These are phyloP conservation scores for Blastosporella zonata DNA, from an alignment of 1,284 basidiomycete genomes.

Conservation along the genomic window DNA sequence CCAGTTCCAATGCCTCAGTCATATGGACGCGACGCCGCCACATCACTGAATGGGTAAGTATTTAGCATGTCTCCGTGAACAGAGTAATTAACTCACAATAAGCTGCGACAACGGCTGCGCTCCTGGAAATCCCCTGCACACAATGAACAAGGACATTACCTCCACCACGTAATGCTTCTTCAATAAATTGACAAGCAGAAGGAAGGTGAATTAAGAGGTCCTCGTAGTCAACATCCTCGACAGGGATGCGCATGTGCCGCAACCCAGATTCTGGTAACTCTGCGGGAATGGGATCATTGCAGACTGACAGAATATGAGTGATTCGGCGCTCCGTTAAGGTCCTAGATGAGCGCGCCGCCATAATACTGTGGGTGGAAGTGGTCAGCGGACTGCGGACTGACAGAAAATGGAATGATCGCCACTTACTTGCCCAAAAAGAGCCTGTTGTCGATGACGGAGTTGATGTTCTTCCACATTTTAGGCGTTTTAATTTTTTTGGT, in stretches of 20 bases:
- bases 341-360: conserved; percentile 70
- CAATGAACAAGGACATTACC: conserved; percentile 85
- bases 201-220: conserved; percentile 79
- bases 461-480: conserved; percentile 69
- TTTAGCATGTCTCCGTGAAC: neutral
- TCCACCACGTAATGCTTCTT: conserved; percentile 61
- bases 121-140: conserved; percentile 78
- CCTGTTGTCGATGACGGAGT: conserved; percentile 62
- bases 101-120: conserved; percentile 79
- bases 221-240: conserved; percentile 82
- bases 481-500: conserved; percentile 14
- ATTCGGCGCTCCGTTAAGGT: conserved; percentile 71
- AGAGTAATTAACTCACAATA: conserved; percentile 52
- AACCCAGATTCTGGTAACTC: conserved; percentile 72
- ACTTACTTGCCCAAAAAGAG: conserved; percentile 78
- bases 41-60: conserved; percentile 58
- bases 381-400: conserved; percentile 17
- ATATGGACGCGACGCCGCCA: conserved; percentile 53
- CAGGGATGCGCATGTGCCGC: conserved; percentile 63
- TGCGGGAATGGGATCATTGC: conserved; percentile 68
- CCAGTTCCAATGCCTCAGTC: conserved; percentile 57
- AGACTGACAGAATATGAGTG: conserved; percentile 76
- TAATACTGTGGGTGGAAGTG: conserved; percentile 44
- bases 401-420: conserved; percentile 22
- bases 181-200: conserved; percentile 76